Conservation (phyloP, 2,329 filamentous ascomycete species). For the Sphaerulina musiva region DNA sequence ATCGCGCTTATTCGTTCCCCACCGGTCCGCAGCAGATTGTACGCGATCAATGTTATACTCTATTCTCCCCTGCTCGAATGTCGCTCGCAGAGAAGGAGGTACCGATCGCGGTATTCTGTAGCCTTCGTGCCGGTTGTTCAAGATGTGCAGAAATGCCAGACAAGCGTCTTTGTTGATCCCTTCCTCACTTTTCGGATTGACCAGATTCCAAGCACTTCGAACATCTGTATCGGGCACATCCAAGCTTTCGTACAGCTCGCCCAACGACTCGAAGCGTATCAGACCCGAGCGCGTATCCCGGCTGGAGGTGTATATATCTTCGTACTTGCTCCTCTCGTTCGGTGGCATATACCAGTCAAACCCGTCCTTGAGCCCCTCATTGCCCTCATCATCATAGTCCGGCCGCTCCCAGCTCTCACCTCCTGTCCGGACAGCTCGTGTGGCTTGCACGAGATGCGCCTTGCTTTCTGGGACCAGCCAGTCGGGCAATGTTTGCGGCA, state of each 20-base stretch:
- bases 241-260: constrained; percentile 77
- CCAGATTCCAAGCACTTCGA: constrained; percentile 90
- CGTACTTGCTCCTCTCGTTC: constrained; percentile 83
- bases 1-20: constrained; percentile 73
- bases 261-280: constrained; percentile 63
- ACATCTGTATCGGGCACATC: constrained; percentile 71
- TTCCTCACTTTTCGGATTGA: constrained; percentile 78
- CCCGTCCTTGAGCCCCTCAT: constrained; percentile 80
- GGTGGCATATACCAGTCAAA: constrained; percentile 99
- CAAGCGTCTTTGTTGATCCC: constrained; percentile 92
- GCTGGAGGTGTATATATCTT: constrained; percentile 93
- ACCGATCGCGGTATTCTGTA: constrained; percentile 88
- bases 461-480: constrained; percentile 97
- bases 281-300: constrained; percentile 74
- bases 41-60: constrained; percentile 87
- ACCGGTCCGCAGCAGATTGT: constrained; percentile 58
- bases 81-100: constrained; percentile 80
- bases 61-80: constrained; percentile 92
- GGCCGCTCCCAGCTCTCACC: constrained; percentile 79
- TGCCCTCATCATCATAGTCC: constrained; percentile 69
- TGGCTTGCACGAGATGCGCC: constrained; percentile 80
- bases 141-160: constrained; percentile 90
- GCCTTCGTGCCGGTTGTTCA: constrained; percentile 92
- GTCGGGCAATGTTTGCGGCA: constrained; percentile 79
- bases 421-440: constrained; percentile 68